phyloP scores from a whole-genome alignment of 805 yeast genomes.

The Priceomyces castillae region DNA sequence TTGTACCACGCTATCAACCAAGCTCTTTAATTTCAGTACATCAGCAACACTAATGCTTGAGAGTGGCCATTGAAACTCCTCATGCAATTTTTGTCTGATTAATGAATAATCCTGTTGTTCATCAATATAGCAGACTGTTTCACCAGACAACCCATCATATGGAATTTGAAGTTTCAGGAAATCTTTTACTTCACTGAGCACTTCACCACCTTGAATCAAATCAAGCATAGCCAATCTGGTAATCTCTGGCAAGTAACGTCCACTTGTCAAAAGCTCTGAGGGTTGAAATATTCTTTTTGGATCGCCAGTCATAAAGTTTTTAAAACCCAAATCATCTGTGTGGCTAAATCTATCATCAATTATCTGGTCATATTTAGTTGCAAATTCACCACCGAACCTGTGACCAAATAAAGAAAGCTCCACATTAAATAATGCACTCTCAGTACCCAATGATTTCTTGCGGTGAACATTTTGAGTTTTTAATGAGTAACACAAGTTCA shows the following conservation, averaged over 20 bases:
- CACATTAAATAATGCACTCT: slow-evolving; percentile 39
- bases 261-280: slow-evolving; percentile 52
- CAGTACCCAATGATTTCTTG: slow-evolving; percentile 15
- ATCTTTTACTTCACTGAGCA: slow-evolving; percentile 21
- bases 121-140: slow-evolving; percentile 37
- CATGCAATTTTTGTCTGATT: slow-evolving; percentile 19
- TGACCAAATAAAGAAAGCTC: slow-evolving; percentile 57
- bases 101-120: slow-evolving; percentile 23
- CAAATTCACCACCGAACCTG: slow-evolving; percentile 21
- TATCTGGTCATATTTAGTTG: slow-evolving; percentile 39
- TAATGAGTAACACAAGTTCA: slow-evolving; percentile 50
- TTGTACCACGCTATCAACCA: slow-evolving; percentile 37
- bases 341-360: slow-evolving; percentile 31
- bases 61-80: slow-evolving; percentile 20
- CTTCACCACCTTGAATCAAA: slow-evolving; percentile 24
- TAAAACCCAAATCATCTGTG: slow-evolving; percentile 14
- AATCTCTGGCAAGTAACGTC: slow-evolving; percentile 56
- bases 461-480: slow-evolving; percentile 16
- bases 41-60: slow-evolving; percentile 23
- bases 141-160: slow-evolving; percentile 40
- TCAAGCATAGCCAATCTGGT: slow-evolving; percentile 42
- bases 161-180: slow-evolving; percentile 9
- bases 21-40: slow-evolving; percentile 21
- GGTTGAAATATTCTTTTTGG: slow-evolving; percentile 48
- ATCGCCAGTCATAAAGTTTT: slow-evolving; percentile 29